These are phyloP conservation scores for Abortiporus biennis DNA, from an alignment of 1,284 basidiomycete genomes.

Conservation along the genomic window DNA sequence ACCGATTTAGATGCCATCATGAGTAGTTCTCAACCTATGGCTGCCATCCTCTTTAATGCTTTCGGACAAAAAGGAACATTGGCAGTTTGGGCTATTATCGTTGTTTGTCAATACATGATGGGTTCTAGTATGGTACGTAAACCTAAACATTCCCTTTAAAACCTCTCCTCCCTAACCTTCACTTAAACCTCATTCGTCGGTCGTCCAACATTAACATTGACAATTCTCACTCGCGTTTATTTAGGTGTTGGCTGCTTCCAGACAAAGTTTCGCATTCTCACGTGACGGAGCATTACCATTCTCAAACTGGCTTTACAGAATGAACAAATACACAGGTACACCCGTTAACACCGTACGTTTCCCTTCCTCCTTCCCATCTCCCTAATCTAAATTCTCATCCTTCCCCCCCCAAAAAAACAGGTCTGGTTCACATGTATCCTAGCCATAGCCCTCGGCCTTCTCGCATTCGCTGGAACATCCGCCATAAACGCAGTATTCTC, in stretches of 20 bases:
- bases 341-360: constrained; percentile 53
- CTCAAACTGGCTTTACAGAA: constrained; percentile 57
- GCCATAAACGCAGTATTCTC: constrained; percentile 67
- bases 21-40: constrained; percentile 67
- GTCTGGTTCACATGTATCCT: constrained; percentile 16
- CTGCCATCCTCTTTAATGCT: constrained; percentile 53
- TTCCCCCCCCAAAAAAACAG: constrained; percentile 59
- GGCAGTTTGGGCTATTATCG: constrained; percentile 45
- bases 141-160: background rate
- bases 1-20: constrained; percentile 49
- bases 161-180: background rate
- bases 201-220: too few relatives aligned
- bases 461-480: constrained; percentile 56
- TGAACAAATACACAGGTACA: constrained; percentile 56
- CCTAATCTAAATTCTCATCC: too few relatives aligned
- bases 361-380: too few relatives aligned
- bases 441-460: constrained; percentile 44
- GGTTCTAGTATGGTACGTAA: constrained; percentile 3
- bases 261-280: constrained; percentile 63
- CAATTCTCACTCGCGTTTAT: too few relatives aligned
- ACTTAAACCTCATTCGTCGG: too few relatives aligned
- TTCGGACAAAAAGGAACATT: constrained; percentile 57
- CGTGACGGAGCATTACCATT: constrained; percentile 68
- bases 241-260: constrained; percentile 24
- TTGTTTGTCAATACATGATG: constrained; percentile 68